Conservation (phyloP, 805 yeast genomes). For the Kazachstania psychrophila region DNA sequence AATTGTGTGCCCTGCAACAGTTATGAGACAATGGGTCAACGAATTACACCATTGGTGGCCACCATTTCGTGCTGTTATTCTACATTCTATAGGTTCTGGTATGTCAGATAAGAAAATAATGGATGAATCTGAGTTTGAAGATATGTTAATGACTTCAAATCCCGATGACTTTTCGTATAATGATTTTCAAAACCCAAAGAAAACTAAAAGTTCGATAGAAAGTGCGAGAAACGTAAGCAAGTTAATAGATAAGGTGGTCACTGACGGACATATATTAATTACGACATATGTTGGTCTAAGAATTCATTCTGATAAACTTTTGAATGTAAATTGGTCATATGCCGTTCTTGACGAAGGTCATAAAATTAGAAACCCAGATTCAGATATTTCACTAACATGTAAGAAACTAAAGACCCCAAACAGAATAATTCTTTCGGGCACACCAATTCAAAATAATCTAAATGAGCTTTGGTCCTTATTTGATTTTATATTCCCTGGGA, state of each 20-base stretch:
- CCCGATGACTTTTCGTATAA: conserved; percentile 38
- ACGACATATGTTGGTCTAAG: conserved; percentile 88
- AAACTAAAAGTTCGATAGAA: conserved; percentile 25
- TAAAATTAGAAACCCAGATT: conserved; percentile 89
- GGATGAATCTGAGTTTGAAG: conserved; percentile 46
- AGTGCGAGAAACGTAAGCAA: conserved; percentile 20
- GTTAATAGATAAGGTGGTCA: conserved; percentile 44
- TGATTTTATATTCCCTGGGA: conserved; percentile 91
- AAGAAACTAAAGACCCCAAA: conserved; percentile 79
- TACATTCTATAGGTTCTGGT: conserved; percentile 90
- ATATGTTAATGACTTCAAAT: conserved; percentile 31
- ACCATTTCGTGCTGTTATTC: conserved; percentile 70
- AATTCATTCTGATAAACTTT: conserved; percentile 50
- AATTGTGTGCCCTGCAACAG: conserved; percentile 94
- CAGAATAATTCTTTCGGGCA: conserved; percentile 83
- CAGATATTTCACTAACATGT: conserved; percentile 76
- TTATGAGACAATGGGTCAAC: conserved; percentile 91
- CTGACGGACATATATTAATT: conserved; percentile 71
- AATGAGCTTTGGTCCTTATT: conserved; percentile 90
- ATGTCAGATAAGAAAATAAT: conserved; percentile 38
- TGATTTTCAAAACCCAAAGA: conserved; percentile 23
- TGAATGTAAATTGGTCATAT: conserved; percentile 79
- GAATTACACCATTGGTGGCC: conserved; percentile 99
- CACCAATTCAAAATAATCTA: conserved; percentile 92
- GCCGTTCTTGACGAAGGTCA: conserved; percentile 94